Base-by-base conservation (phyloP, 495 filamentous ascomycete genomes). In the Xylaria castorea region DNA sequence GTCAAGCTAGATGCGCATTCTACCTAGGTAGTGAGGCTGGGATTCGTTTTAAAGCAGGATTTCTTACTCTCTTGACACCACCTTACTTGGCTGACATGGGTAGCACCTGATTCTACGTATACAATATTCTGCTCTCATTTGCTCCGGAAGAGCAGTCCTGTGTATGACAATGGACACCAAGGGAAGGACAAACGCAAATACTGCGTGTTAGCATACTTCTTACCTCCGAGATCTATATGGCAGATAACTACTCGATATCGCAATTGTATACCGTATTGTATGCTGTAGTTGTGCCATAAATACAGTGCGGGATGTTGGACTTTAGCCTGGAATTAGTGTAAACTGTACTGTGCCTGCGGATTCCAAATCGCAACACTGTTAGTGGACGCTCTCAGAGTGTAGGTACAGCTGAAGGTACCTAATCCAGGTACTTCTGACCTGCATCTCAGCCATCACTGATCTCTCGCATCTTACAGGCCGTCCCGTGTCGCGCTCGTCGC, bases 401-500 rank as follows among this genome's bases (percentile, higher is more conserved):
- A 14, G 38, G 2, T 42, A 42, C 38, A 42, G 57, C 57, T 51
- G 68, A 63, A 44, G 58, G 68, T 69, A 46, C 38, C 22, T 5
- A 20, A 22, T 44, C 46, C 12, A 32, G 53, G 32, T 64, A 65
- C 61, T 72, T 72, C 70, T 72, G 70, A 66, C 70, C 53, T 67
- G 63, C 70, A 72, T 60, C 62, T 72, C 55, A 68, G 65, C 60
- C 66, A 69, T 69, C 46, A 64, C 44, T 63, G 55, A 50, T 71
- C 69, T 63, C 69, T 71, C n/a, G 69, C 69, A 38, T 71, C 34
- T 65, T 69, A 73, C 64, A 73, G 71, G 71, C 53, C 65, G 65
- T 63, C 32, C 66, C 66, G 71, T 53, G 65, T 73, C 71, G 71
- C 71, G 71, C 57, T 73, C 65, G 38, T 68, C 40, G 62, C 51